A percentile compares a stretch with the other conserved stretches of the same genome.
These are phyloP conservation scores for Ceratobasidium papillatum DNA, from an alignment of 1,284 basidiomycete species.

Conservation along the genomic window DNA sequence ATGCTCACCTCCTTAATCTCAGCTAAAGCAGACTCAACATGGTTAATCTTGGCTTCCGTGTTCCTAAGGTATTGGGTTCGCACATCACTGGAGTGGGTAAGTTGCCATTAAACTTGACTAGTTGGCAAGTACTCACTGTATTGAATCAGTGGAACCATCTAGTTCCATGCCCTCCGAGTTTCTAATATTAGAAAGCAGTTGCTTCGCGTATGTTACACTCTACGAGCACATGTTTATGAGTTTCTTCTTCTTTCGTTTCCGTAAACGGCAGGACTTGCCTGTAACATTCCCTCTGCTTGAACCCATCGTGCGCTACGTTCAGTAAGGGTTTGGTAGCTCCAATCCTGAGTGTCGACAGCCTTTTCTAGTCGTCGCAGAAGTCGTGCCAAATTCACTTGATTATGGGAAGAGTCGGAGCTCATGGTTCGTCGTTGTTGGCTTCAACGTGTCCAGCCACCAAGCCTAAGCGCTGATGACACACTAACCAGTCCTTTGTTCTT, in stretches of 20 bases:
- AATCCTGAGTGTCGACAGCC: constrained; percentile 60
- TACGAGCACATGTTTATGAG: constrained; percentile 50
- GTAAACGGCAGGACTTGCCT: constrained; percentile 56
- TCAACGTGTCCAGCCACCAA: constrained; percentile 30
- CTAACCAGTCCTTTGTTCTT: background rate
- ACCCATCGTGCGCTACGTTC: constrained; percentile 59
- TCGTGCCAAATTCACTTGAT: constrained; percentile 72
- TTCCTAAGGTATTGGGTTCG: constrained; percentile 16
- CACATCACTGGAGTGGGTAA: constrained; percentile 1
- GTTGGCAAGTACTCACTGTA: background rate
- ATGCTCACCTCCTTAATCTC: constrained; percentile 21
- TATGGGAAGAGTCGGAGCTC: constrained; percentile 54
- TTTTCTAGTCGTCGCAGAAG: constrained; percentile 70
- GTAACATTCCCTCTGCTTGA: constrained; percentile 63
- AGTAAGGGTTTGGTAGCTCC: constrained; percentile 53
- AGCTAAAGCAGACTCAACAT: constrained; percentile 16
- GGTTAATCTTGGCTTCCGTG: constrained; percentile 25
- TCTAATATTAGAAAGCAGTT: constrained; percentile 66
- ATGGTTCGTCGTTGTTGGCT: constrained; percentile 18
- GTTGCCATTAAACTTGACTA: background rate
- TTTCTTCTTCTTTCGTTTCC: background rate
- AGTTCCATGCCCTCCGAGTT: constrained; percentile 52
- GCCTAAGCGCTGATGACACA: constrained; percentile 35
- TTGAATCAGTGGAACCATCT: constrained; percentile 1
- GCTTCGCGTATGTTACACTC: constrained; percentile 70